Percentiles rank a stretch among this genome's conserved stretches.
These are phyloP conservation scores for Umbellularia californica DNA, from an alignment of 164 flowering plant genomes.

Conservation along the genomic window DNA sequence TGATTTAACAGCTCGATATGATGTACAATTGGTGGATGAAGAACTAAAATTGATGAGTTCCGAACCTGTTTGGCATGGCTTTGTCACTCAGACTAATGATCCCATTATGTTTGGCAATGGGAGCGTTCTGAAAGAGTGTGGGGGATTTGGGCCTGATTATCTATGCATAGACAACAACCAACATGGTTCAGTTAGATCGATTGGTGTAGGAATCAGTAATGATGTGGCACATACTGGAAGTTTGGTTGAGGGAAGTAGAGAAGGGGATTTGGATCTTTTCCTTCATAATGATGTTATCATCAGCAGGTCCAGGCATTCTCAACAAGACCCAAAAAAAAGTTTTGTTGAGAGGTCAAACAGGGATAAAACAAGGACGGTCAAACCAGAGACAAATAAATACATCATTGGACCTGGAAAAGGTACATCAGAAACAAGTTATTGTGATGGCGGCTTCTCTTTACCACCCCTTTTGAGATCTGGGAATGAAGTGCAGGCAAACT, in stretches of 20 bases:
- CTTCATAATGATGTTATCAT: conserved; percentile 54
- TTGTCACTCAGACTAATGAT: conserved; percentile 85
- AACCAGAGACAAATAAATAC: conserved; percentile 36
- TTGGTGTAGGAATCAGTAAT: conserved; percentile 94
- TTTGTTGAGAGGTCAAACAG: conserved; percentile 28
- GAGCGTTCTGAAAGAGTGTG: conserved; percentile 44
- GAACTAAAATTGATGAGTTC: conserved; percentile 81
- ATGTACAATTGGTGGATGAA: conserved; percentile 88
- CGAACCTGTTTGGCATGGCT: conserved; percentile 98
- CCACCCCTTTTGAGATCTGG: conserved; percentile 60
- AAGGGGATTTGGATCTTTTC: conserved; percentile 77
- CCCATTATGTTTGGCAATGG: conserved; percentile 66
- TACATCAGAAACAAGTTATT: conserved; percentile 27
- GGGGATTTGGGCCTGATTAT: conserved; percentile 57
- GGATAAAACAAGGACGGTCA: conserved; percentile 34
- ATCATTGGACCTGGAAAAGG: conserved; percentile 38
- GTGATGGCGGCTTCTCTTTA: conserved; percentile 73
- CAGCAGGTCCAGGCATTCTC: conserved; percentile 37
- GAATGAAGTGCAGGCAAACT: conserved; percentile 33
- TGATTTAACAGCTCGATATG: conserved; percentile 77
- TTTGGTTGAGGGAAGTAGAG: conserved; percentile 77
- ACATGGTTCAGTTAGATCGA: conserved; percentile 92
- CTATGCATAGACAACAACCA: conserved; percentile 67
- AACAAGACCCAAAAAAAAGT: conserved; percentile 33
- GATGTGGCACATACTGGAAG: conserved; percentile 89